phyloP scores from a whole-genome alignment of 2,329 filamentous ascomycete species.

The Trichoderma sp. region DNA sequence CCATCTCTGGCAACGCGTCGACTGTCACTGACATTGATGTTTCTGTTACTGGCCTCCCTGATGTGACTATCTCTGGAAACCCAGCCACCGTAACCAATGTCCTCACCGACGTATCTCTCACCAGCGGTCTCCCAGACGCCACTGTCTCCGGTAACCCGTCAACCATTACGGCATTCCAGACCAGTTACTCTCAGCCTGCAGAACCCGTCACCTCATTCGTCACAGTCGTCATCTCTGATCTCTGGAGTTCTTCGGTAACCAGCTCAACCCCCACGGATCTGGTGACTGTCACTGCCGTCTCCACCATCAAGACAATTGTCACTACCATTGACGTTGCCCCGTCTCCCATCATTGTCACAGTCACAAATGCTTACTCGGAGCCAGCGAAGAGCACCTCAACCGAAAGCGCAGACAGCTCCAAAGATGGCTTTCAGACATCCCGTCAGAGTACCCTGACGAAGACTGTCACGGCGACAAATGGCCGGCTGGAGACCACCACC shows the following conservation, averaged over 20 bases:
- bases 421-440: constrained; percentile 24
- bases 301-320: constrained; percentile 30
- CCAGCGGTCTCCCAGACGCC: constrained; percentile 30
- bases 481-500: constrained; percentile 30
- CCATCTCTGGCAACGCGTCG: constrained; percentile 32
- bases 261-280: constrained; percentile 5
- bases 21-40: constrained; percentile 33
- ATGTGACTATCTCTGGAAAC: constrained; percentile 31
- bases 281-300: constrained; percentile 30
- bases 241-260: constrained; percentile 27
- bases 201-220: constrained; percentile 23
- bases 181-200: constrained; percentile 27
- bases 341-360: constrained; percentile 28
- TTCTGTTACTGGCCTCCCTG: constrained; percentile 29
- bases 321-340: constrained; percentile 25
- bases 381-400: constrained; percentile 1
- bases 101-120: constrained; percentile 26
- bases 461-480: constrained; percentile 34
- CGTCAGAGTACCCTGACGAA: constrained; percentile 31
- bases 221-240: constrained; percentile 34
- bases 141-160: constrained; percentile 33
- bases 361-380: constrained; percentile 22
- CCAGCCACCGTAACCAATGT: constrained; percentile 33
- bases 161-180: constrained; percentile 33
- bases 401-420: constrained; percentile 27